These are phyloP conservation scores for Acanthochlamys bracteata DNA, from an alignment of 106 monocot genomes.

Conservation along the genomic window DNA sequence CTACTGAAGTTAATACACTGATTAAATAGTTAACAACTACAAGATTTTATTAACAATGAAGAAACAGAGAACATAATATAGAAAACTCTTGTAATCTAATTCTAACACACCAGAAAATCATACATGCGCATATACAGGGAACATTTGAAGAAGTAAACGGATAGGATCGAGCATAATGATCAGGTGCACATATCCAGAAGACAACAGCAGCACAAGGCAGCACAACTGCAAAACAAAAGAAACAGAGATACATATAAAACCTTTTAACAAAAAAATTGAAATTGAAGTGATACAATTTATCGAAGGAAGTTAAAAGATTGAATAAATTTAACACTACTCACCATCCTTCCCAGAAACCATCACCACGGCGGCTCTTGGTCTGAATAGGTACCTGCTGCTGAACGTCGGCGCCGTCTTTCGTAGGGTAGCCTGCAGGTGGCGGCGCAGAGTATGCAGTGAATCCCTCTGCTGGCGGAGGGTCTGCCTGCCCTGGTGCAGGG, in stretches of 20 bases:
- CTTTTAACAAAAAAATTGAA: neutral
- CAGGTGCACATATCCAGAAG: slow-evolving; percentile 12
- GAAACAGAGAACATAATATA: too few species aligned
- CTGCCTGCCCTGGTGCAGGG: neutral
- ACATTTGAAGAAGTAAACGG: too few species aligned
- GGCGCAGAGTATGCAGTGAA: slow-evolving; percentile 11
- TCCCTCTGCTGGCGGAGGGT: neutral
- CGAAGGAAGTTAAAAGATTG: neutral
- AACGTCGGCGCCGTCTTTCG: slow-evolving; percentile 1
- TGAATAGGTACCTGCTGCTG: slow-evolving; percentile 13
- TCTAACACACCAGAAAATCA: too few species aligned
- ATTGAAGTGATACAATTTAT: neutral
- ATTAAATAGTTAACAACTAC: too few species aligned
- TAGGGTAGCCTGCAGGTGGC: slow-evolving; percentile 24
- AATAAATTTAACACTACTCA: neutral
- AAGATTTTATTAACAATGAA: too few species aligned
- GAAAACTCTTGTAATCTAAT: too few species aligned
- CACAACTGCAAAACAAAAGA: slow-evolving; percentile 16
- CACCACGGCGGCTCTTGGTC: slow-evolving; percentile 22
- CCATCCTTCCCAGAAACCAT: slow-evolving; percentile 31
- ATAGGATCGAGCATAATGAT: too few species aligned
- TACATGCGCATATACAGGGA: too few species aligned
- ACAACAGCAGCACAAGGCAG: slow-evolving; percentile 25
- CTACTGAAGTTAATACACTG: too few species aligned
- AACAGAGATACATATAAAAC: neutral